Evolutionary conservation across 1,139 yeast genomes (phyloP).

Genomic region (Martiniozyma asiatica): DNA sequence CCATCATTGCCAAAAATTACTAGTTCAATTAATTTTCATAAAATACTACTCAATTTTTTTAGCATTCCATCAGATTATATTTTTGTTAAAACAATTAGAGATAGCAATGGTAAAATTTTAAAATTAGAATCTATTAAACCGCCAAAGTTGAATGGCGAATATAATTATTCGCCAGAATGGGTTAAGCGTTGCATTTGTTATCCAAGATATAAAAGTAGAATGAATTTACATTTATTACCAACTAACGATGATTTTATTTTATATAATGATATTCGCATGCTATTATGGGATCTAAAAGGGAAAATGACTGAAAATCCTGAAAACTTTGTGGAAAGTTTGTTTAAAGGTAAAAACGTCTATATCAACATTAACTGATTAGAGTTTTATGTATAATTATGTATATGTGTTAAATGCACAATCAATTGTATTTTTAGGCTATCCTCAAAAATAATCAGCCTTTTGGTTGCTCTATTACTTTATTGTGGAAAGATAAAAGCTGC

Average conservation of each 20-base stretch:
- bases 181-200: constrained; percentile 29
- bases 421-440: too few relatives aligned
- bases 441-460: too few relatives aligned
- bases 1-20: too few relatives aligned
- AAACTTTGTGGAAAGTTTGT: too few relatives aligned
- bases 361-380: too few relatives aligned
- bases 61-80: constrained; percentile 16
- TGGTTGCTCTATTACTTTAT: constrained; percentile 9
- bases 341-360: too few relatives aligned
- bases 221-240: constrained; percentile 28
- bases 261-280: constrained; percentile 17
- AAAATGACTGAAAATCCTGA: too few relatives aligned
- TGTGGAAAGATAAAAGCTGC: constrained; percentile 9
- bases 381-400: too few relatives aligned
- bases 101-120: constrained; percentile 25
- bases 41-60: constrained; percentile 11
- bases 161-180: constrained; percentile 21
- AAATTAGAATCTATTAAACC: constrained; percentile 26
- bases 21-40: constrained; percentile 12
- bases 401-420: too few relatives aligned
- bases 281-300: constrained; percentile 17
- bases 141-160: constrained; percentile 9
- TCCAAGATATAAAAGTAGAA: constrained; percentile 33
- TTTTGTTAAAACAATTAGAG: constrained; percentile 29
- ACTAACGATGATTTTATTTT: constrained; percentile 10